Percentiles rank a stretch among this genome's conserved stretches.
phyloP scores from a whole-genome alignment of 2,329 filamentous ascomycete species.

The Cytospora piceae region DNA sequence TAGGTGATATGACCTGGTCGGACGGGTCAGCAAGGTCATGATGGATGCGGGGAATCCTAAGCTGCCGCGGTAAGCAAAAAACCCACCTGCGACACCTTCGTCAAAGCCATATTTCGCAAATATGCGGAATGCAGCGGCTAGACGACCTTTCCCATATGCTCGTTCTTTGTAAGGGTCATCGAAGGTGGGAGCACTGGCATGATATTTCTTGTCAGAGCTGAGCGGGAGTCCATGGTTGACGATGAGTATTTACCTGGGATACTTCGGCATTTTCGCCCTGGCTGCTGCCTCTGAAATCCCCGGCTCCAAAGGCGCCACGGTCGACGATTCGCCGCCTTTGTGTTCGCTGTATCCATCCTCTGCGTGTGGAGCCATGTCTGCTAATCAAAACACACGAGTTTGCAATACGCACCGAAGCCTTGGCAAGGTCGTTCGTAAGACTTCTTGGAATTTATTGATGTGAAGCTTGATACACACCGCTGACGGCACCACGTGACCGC shows the following conservation, averaged over 20 bases:
- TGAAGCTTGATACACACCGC: too few relatives aligned
- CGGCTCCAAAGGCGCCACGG: slow-evolving; percentile 21
- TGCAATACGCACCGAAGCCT: background rate
- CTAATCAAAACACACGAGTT: background rate
- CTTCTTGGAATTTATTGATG: background rate
- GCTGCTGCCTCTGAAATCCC: slow-evolving; percentile 16
- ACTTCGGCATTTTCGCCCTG: slow-evolving; percentile 11
- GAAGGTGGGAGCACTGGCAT: slow-evolving; percentile 29
- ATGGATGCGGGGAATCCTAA: background rate
- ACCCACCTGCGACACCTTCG: slow-evolving; percentile 68
- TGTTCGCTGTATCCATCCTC: slow-evolving; percentile 3
- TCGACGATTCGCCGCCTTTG: slow-evolving; percentile 15
- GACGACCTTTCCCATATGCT: slow-evolving; percentile 56
- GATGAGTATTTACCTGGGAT: slow-evolving; percentile 3
- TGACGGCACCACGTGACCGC: too few relatives aligned
- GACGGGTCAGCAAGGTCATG: background rate
- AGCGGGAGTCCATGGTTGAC: background rate
- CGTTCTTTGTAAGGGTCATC: slow-evolving; percentile 46
- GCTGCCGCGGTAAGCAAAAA: slow-evolving; percentile 44
- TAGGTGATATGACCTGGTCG: slow-evolving; percentile 26
- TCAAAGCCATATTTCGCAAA: slow-evolving; percentile 62
- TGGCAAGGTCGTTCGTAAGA: background rate
- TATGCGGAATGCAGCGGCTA: slow-evolving; percentile 60
- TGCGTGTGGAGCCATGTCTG: slow-evolving; percentile 27
- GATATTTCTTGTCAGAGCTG: background rate